Evolutionary conservation across 352 stramenopile species (phyloP).

Genomic region (Pythium biforme): DNA sequence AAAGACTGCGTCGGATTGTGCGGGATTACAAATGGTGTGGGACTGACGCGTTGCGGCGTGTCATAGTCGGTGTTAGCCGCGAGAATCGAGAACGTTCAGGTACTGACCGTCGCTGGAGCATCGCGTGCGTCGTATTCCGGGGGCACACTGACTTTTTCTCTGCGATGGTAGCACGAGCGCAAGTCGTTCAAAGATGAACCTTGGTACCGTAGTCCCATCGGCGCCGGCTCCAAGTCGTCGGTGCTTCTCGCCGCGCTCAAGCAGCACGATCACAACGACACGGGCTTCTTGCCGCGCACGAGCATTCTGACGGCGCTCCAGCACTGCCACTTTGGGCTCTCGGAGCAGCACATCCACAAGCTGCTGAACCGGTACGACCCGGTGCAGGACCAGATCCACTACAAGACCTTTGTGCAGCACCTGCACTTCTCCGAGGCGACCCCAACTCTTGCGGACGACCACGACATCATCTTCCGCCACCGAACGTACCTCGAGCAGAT

Average conservation of each 20-base stretch:
- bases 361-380: conserved; percentile 39
- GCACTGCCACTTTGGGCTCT: conserved; percentile 35
- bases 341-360: conserved; percentile 30
- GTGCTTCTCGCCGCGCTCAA: conserved; percentile 47
- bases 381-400: conserved; percentile 34
- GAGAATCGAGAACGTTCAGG: conserved; percentile 24
- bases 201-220: conserved; percentile 55
- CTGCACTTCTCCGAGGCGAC: conserved; percentile 31
- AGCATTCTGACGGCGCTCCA: conserved; percentile 39
- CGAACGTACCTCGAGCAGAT: conserved; percentile 52
- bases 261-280: conserved; percentile 34
- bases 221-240: conserved; percentile 42
- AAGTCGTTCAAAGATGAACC: conserved; percentile 66
- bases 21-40: too few species aligned
- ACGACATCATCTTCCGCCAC: conserved; percentile 45
- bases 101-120: too few species aligned
- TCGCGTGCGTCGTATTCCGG: too few species aligned
- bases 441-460: conserved; percentile 10
- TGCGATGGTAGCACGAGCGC: conserved; percentile 10
- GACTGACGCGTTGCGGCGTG: too few species aligned
- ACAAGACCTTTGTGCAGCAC: conserved; percentile 42
- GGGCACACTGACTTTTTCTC: not conserved
- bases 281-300: conserved; percentile 34
- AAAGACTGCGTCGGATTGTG: too few species aligned
- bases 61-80: conserved; percentile 2